Percentiles rank a stretch among this genome's conserved stretches.
Conservation (phyloP, 805 yeast species). For the Candida coquimbonensis region DNA sequence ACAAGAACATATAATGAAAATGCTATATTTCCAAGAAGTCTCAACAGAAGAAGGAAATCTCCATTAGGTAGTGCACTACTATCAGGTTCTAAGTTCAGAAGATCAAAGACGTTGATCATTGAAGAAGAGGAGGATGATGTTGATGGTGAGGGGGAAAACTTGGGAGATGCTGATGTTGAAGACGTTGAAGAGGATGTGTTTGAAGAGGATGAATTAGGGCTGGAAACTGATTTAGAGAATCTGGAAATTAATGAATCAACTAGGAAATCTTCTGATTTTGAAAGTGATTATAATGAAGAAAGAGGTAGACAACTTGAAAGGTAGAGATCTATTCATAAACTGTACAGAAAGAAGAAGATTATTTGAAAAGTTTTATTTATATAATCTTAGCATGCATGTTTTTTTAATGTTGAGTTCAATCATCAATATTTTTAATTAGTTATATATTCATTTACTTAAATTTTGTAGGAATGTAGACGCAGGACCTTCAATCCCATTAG, state of each 20-base stretch:
- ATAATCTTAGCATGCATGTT: neutral
- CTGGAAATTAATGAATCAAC: conserved; percentile 16
- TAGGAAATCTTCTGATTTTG: conserved; percentile 21
- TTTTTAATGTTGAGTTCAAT: neutral
- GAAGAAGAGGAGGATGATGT: conserved; percentile 21
- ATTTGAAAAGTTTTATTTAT: neutral
- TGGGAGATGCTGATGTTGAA: conserved; percentile 3
- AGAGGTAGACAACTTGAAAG: conserved; percentile 11
- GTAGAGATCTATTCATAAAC: neutral
- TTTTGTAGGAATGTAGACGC: conserved; percentile 28
- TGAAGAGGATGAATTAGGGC: conserved; percentile 7
- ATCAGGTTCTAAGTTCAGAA: conserved; percentile 13
- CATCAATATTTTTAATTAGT: neutral
- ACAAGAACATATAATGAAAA: conserved; percentile 11
- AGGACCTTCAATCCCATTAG: conserved; percentile 28
- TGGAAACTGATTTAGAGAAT: conserved; percentile 18
- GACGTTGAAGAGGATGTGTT: conserved; percentile 1
- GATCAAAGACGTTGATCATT: conserved; percentile 16
- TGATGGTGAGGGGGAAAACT: conserved; percentile 3
- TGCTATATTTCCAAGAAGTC: conserved; percentile 16
- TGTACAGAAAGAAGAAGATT: neutral
- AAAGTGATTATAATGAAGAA: conserved; percentile 14
- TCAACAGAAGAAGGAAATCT: conserved; percentile 19
- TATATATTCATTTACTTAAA: neutral
- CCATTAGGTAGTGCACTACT: conserved; percentile 22